Percentiles rank a stretch among this genome's conserved stretches.
These are phyloP conservation scores for Fusarium bactridioides DNA, from an alignment of 2,329 filamentous ascomycete species.

Conservation along the genomic window DNA sequence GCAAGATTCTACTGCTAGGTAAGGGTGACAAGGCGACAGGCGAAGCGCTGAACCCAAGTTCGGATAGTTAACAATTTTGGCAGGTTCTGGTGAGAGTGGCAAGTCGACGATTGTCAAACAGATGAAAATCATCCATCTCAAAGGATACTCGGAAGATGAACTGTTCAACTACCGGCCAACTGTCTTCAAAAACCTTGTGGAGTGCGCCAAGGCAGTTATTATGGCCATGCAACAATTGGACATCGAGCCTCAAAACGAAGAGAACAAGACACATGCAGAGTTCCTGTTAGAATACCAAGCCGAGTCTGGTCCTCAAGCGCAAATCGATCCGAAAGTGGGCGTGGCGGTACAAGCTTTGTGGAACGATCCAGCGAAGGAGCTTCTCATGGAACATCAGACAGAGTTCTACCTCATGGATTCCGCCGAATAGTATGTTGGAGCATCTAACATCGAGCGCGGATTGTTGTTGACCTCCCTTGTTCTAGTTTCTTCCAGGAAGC, in stretches of 20 bases:
- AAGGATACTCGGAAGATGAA: constrained; percentile 95
- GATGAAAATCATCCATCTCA: constrained; percentile 99
- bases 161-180: constrained; percentile 93
- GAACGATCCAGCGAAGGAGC: constrained; percentile 84
- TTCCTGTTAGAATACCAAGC: constrained; percentile 89
- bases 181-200: constrained; percentile 97
- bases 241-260: constrained; percentile 76
- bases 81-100: constrained; percentile 96
- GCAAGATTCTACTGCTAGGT: constrained; percentile 98
- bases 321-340: constrained; percentile 82
- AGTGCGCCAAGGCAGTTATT: constrained; percentile 94
- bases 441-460: neutral
- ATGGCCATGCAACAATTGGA: constrained; percentile 91
- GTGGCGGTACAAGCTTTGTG: constrained; percentile 86
- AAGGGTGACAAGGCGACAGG: constrained; percentile 46
- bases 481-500: constrained; percentile 95
- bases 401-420: constrained; percentile 99
- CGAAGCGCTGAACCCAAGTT: neutral
- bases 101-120: constrained; percentile 99
- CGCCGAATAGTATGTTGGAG: constrained; percentile 83
- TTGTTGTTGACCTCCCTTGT: constrained; percentile 6
- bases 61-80: constrained; percentile 29
- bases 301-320: constrained; percentile 86
- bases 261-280: constrained; percentile 76
- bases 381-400: constrained; percentile 90